Evolutionary conservation across 345 rosid genomes (phyloP).

Genomic region (Ceriops zippeliana): DNA sequence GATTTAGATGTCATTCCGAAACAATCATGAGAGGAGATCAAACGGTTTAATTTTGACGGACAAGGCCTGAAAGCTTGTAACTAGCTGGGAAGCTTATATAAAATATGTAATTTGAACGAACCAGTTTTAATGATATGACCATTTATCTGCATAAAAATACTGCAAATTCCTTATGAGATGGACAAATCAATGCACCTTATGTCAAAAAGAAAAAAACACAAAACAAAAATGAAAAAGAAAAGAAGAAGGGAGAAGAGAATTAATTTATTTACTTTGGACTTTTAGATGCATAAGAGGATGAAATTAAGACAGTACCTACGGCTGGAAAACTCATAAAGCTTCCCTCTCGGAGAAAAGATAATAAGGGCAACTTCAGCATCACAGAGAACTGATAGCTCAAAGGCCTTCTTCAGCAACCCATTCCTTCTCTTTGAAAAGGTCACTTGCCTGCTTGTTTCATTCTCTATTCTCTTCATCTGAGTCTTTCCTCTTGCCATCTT

Average conservation of each 20-base stretch:
- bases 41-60: slow-evolving; percentile 9
- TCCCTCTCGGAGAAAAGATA: slow-evolving; percentile 75
- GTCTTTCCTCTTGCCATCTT: slow-evolving; percentile 81
- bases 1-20: slow-evolving; percentile 18
- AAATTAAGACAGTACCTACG: slow-evolving; percentile 38
- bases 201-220: neutral
- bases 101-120: neutral
- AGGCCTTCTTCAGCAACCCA: slow-evolving; percentile 77
- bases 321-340: slow-evolving; percentile 76
- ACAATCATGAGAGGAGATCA: slow-evolving; percentile 10
- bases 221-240: neutral
- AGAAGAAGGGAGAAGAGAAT: neutral
- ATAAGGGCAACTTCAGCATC: slow-evolving; percentile 86
- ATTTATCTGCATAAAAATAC: neutral
- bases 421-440: slow-evolving; percentile 85
- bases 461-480: slow-evolving; percentile 90
- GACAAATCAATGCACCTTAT: neutral
- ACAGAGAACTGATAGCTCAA: slow-evolving; percentile 79
- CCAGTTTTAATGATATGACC: neutral
- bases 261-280: neutral
- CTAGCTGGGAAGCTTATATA: slow-evolving; percentile 1
- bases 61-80: slow-evolving; percentile 14
- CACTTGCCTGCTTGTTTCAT: slow-evolving; percentile 81
- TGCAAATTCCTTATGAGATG: neutral
- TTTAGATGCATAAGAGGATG: neutral